Evolutionary conservation across 345 rosid genomes (phyloP).

Genomic region (Linum lewisii): DNA sequence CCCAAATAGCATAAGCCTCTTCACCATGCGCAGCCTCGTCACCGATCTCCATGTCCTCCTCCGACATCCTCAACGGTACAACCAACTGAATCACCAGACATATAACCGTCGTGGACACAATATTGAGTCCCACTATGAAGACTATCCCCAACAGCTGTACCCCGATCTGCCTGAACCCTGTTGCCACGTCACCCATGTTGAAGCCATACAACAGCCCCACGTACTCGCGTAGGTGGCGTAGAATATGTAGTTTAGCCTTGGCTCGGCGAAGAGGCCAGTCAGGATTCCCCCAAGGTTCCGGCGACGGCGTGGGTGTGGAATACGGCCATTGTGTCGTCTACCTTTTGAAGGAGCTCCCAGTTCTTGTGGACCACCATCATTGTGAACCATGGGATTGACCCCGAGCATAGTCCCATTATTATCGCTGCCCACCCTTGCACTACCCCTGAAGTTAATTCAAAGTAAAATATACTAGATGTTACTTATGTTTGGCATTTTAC

Average conservation of each 20-base stretch:
- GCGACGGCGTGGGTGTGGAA: conserved; percentile 46
- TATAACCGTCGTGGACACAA: conserved; percentile 26
- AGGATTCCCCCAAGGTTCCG: conserved; percentile 40
- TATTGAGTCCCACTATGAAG: conserved; percentile 16
- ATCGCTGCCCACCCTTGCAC: conserved; percentile 52
- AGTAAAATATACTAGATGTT: neutral
- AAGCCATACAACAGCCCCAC: conserved; percentile 35
- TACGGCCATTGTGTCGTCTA: conserved; percentile 45
- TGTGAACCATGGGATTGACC: conserved; percentile 46
- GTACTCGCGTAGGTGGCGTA: neutral
- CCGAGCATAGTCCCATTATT: conserved; percentile 37
- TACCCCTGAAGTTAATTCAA: conserved; percentile 19
- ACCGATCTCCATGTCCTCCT: conserved; percentile 39
- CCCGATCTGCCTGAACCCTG: conserved; percentile 31
- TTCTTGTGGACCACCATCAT: conserved; percentile 47
- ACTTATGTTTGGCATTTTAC: too few species aligned
- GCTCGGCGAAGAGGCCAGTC: conserved; percentile 32
- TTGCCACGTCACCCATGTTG: conserved; percentile 7
- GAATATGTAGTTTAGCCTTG: conserved; percentile 27
- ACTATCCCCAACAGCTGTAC: conserved; percentile 14
- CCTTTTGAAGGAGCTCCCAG: conserved; percentile 28
- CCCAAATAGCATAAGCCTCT: conserved; percentile 36
- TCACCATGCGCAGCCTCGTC: conserved; percentile 39
- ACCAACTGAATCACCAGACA: conserved; percentile 21
- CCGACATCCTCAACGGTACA: conserved; percentile 35